Conservation (phyloP, 768 basidiomycete species). For the Hortiboletus campestris region DNA sequence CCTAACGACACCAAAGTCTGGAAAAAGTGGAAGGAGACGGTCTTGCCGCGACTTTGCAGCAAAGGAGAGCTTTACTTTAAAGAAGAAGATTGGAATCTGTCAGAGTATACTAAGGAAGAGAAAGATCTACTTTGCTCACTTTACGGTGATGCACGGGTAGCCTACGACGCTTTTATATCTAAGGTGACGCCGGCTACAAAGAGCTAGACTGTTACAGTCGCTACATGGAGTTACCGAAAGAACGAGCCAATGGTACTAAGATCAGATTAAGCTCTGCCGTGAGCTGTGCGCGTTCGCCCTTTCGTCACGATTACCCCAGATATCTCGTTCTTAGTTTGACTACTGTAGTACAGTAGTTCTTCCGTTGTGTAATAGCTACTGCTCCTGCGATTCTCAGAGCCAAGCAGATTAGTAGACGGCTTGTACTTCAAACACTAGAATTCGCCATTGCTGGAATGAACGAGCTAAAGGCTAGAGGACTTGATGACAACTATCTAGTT, state of each 20-base stretch:
- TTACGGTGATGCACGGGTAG: neutral
- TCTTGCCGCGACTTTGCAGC: neutral
- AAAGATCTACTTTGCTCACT: neutral
- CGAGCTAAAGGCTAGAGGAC: no score
- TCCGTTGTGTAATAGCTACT: no score
- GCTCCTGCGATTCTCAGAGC: no score
- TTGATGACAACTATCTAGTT: no score
- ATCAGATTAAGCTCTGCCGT: no score
- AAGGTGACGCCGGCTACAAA: neutral
- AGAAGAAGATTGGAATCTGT: neutral
- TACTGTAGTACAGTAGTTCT: no score
- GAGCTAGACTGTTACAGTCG: neutral
- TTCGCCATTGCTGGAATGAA: neutral
- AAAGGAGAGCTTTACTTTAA: neutral
- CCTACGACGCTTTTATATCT: neutral
- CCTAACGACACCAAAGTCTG: slow-evolving; percentile 11
- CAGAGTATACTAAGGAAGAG: neutral
- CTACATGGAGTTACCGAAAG: no score
- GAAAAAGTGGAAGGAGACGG: slow-evolving; percentile 4
- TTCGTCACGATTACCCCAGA: no score
- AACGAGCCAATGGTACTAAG: no score
- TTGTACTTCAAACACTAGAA: neutral
- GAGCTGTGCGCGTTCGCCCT: no score
- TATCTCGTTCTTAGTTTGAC: no score
- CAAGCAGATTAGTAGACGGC: neutral